Evolutionary conservation across 1,284 basidiomycete species (phyloP).

Genomic region (Blastosporella zonata): DNA sequence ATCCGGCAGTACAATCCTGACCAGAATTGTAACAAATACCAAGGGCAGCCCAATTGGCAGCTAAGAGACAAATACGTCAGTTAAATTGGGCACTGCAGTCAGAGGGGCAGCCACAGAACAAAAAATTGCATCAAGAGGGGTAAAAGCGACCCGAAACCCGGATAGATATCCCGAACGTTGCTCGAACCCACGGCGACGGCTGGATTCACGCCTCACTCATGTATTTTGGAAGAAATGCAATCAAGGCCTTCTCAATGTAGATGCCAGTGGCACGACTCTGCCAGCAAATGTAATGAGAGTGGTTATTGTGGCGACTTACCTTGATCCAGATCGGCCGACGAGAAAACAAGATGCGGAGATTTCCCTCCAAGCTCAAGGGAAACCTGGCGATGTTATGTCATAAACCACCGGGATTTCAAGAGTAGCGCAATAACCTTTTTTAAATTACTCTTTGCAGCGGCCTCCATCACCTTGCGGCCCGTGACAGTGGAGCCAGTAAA

Average conservation of each 20-base stretch:
- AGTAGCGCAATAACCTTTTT: slow-evolving; percentile 61
- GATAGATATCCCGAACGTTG: not conserved
- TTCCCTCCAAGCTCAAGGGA: slow-evolving; percentile 95
- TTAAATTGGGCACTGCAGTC: not conserved
- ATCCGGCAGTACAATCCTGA: slow-evolving; percentile 88
- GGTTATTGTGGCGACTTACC: slow-evolving; percentile 37
- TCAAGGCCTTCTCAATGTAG: no score
- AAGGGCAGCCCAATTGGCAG: slow-evolving; percentile 82
- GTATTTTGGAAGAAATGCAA: no score
- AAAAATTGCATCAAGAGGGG: not conserved
- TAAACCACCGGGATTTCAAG: not conserved
- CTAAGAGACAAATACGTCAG: slow-evolving; percentile 32
- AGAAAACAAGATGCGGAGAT: slow-evolving; percentile 86
- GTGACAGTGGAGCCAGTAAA: slow-evolving; percentile 85
- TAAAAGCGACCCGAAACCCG: not conserved
- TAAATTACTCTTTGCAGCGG: slow-evolving; percentile 90
- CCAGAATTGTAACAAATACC: slow-evolving; percentile 83
- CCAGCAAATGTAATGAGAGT: no score
- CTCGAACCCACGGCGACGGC: not conserved
- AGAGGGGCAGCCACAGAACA: not conserved
- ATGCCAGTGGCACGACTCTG: no score
- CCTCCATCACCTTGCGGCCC: slow-evolving; percentile 90
- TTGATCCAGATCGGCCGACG: slow-evolving; percentile 82
- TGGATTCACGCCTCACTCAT: not conserved
- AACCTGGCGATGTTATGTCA: slow-evolving; percentile 47